Evolutionary conservation across 192 early-diverging fungal species (phyloP).

Genomic region (Powellomyces hirtus): DNA sequence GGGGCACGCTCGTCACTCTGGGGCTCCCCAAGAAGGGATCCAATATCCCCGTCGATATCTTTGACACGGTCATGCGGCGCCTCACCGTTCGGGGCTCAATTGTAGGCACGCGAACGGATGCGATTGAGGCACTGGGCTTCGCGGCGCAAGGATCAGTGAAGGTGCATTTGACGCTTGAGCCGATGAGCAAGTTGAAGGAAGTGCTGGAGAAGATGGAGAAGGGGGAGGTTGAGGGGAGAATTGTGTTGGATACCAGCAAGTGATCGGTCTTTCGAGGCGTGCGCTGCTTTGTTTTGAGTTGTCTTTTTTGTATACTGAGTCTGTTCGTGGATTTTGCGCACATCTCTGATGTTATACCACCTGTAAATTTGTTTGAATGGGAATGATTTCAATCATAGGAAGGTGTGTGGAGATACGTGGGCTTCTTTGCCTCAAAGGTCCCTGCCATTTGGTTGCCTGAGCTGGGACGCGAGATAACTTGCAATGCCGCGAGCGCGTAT

Average conservation of each 20-base stretch:
- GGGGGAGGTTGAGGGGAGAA: not conserved
- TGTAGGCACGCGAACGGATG: constrained; percentile 2
- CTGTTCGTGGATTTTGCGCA: too few relatives aligned
- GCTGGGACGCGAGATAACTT: too few relatives aligned
- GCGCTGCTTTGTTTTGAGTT: too few relatives aligned
- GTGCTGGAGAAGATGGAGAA: constrained; percentile 4
- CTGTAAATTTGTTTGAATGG: too few relatives aligned
- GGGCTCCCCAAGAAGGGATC: constrained; percentile 1
- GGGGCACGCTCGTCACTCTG: constrained; percentile 10
- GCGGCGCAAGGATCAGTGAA: constrained; percentile 4
- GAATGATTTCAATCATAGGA: too few relatives aligned
- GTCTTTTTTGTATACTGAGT: too few relatives aligned
- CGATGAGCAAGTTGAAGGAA: not conserved
- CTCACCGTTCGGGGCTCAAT: constrained; percentile 1
- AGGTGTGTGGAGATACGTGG: too few relatives aligned
- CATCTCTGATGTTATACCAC: too few relatives aligned
- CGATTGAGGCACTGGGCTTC: not conserved
- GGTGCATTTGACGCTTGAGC: not conserved
- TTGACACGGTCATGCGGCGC: not conserved
- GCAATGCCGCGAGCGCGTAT: too few relatives aligned
- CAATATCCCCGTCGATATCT: constrained; percentile 3
- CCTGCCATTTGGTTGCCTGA: too few relatives aligned
- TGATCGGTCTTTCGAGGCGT: not conserved
- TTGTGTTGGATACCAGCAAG: constrained; percentile 11
- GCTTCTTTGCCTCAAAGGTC: too few relatives aligned